Evolutionary conservation across 345 rosid genomes (phyloP), one percentile per base, ranked within the genome.

Genomic region (Brassica nigra): DNA sequence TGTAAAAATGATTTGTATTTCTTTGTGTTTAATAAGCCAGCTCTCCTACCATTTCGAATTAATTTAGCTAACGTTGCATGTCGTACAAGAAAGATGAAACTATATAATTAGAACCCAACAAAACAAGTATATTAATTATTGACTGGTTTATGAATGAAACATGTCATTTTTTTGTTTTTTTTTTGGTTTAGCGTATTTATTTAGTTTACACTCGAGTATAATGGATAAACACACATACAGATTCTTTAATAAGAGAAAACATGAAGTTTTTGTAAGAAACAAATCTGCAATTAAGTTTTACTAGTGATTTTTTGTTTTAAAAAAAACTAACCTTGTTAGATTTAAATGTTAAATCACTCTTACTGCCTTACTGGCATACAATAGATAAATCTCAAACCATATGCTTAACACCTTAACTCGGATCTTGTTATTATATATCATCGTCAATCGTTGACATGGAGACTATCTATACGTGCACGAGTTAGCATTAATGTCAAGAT

Each of bases 381-480:
- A 16, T 28, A 34, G 69, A 34, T 34, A 34, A 5, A 20, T 20
- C 16, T 67, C 23, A 67, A 23, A 37, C 44, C 27, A 42, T 52
- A 66, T 63, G 27, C 68, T 63, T 8, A 33, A 63, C 44, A 15
- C 27, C 20, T 14, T 63, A n/a, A n/a, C 34, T 61, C 14, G 67
- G 11, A 30, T 11, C 65, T 27, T 61, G 34, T n/a, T 66, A 11
- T 5, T n/a, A n/a, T 7, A 47, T 27, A 34, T 47, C 39, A 2
- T 68, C n/a, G 34, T 47, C 61, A 70, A 16, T 9, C 18, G 59
- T 57, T 76, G 67, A 57, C 42, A 52, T 66, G 15, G 57, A 16
- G 14, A 52, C 66, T 34, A 33, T 49, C 66, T 54, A 66, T 23
- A 15, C 55, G 64, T 66, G 29, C 36, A 64, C 71, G 37, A 14